phyloP scores from a whole-genome alignment of 1,284 basidiomycete genomes.

The Malassezia psittaci region DNA sequence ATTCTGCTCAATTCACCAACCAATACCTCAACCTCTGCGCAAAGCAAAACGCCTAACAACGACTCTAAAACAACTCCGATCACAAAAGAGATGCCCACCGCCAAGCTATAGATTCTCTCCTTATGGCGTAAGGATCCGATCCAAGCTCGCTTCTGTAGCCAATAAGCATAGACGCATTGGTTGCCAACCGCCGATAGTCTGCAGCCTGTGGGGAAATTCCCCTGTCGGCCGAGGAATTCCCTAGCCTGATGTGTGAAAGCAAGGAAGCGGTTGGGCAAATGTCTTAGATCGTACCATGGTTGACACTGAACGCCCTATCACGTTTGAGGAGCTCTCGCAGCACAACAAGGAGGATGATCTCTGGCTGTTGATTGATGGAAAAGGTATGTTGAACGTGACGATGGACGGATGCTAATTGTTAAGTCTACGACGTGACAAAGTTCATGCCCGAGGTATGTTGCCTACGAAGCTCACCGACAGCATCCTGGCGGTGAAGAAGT shows the following conservation, averaged over 20 bases:
- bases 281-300: neutral
- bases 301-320: conserved; percentile 20
- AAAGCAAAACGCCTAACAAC: neutral
- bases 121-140: no score
- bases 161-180: conserved; percentile 1
- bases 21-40: neutral
- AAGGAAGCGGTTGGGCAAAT: no score
- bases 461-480: conserved; percentile 8
- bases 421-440: conserved; percentile 86
- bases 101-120: neutral
- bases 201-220: neutral
- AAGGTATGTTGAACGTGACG: conserved; percentile 24
- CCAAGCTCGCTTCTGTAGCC: neutral
- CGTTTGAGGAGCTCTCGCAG: conserved; percentile 39
- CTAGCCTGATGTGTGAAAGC: no score
- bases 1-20: conserved; percentile 11
- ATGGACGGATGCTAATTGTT: neutral
- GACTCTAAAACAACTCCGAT: neutral
- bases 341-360: conserved; percentile 41
- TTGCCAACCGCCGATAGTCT: no score
- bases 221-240: conserved; percentile 8
- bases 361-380: conserved; percentile 45
- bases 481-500: conserved; percentile 98
- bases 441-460: conserved; percentile 84
- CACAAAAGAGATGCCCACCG: neutral